Percentiles rank a stretch among this genome's conserved stretches.
phyloP scores from a whole-genome alignment of 352 stramenopile species.

The Globisporangium nagaii region DNA sequence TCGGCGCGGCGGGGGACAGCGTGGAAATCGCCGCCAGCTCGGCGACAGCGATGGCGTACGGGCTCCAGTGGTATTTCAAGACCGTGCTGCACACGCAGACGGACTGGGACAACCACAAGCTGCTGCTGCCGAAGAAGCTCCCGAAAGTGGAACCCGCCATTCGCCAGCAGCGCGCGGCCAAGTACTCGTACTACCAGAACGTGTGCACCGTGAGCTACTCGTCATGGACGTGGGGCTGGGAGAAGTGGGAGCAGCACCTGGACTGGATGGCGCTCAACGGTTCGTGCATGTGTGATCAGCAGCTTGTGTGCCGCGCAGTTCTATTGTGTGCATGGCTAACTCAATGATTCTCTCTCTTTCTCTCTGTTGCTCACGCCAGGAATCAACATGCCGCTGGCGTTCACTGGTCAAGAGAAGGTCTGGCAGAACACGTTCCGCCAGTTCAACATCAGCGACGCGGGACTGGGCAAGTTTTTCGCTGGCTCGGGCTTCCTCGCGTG shows the following conservation, averaged over 20 bases:
- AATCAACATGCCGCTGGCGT: slow-evolving; percentile 89
- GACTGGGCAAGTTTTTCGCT: slow-evolving; percentile 87
- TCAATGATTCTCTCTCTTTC: background rate
- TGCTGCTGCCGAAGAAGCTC: slow-evolving; percentile 51
- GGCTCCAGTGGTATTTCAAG: slow-evolving; percentile 78
- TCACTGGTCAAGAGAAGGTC: slow-evolving; percentile 87
- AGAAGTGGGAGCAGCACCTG: slow-evolving; percentile 88
- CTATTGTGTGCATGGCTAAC: background rate
- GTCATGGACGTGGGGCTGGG: slow-evolving; percentile 83
- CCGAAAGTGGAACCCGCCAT: slow-evolving; percentile 27
- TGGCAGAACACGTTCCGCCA: slow-evolving; percentile 84
- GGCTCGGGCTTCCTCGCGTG: slow-evolving; percentile 85
- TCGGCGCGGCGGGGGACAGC: slow-evolving; percentile 36
- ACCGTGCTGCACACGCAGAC: slow-evolving; percentile 64
- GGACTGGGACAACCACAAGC: slow-evolving; percentile 74
- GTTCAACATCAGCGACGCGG: slow-evolving; percentile 72
- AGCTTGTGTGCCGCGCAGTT: background rate
- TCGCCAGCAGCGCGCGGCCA: slow-evolving; percentile 50
- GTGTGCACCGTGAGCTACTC: slow-evolving; percentile 91
- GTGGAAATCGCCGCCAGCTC: slow-evolving; percentile 49
- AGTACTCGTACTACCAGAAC: slow-evolving; percentile 91
- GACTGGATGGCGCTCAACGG: slow-evolving; percentile 92
- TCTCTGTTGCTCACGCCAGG: slow-evolving; percentile 19
- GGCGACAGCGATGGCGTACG: slow-evolving; percentile 63
- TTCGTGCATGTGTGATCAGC: slow-evolving; percentile 1